Percentiles rank a stretch among this genome's conserved stretches.
Evolutionary conservation across 1,139 yeast species (phyloP).

Genomic region (Wickerhamiella pararugosa): DNA sequence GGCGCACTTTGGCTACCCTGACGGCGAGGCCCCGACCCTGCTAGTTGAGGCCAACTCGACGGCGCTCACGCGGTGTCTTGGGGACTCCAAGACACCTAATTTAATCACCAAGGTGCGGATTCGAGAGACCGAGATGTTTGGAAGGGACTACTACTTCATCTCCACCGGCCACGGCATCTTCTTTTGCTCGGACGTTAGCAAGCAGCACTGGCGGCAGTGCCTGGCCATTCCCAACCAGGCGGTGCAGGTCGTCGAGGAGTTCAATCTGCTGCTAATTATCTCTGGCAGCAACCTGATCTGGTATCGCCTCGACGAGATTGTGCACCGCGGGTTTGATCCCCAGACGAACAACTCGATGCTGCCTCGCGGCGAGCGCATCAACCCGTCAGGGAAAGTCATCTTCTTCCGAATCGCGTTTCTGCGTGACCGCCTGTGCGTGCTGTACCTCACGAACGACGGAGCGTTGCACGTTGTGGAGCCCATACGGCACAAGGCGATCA

Average conservation of each 20-base stretch:
- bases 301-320: conserved; percentile 36
- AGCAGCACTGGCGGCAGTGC: conserved; percentile 43
- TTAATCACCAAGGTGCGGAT: conserved; percentile 19
- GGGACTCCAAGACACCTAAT: conserved; percentile 11
- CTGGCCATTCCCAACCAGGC: conserved; percentile 45
- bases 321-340: conserved; percentile 17
- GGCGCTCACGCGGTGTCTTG: conserved; percentile 38
- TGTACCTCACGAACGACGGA: conserved; percentile 25
- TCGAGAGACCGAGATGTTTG: conserved; percentile 27
- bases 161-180: conserved; percentile 35
- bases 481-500: conserved; percentile 21
- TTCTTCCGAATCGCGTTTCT: conserved; percentile 51
- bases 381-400: conserved; percentile 28
- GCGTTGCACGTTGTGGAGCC: conserved; percentile 27
- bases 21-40: conserved; percentile 38
- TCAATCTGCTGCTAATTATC: conserved; percentile 44
- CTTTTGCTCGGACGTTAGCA: conserved; percentile 18
- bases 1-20: conserved; percentile 53
- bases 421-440: conserved; percentile 42
- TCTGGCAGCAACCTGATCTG: conserved; percentile 46
- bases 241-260: conserved; percentile 42
- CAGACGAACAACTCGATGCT: neutral
- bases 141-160: conserved; percentile 25
- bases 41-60: conserved; percentile 52
- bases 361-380: conserved; percentile 19